Conservation (phyloP, 139 green algal genomes). For the Chlorella sp. region DNA sequence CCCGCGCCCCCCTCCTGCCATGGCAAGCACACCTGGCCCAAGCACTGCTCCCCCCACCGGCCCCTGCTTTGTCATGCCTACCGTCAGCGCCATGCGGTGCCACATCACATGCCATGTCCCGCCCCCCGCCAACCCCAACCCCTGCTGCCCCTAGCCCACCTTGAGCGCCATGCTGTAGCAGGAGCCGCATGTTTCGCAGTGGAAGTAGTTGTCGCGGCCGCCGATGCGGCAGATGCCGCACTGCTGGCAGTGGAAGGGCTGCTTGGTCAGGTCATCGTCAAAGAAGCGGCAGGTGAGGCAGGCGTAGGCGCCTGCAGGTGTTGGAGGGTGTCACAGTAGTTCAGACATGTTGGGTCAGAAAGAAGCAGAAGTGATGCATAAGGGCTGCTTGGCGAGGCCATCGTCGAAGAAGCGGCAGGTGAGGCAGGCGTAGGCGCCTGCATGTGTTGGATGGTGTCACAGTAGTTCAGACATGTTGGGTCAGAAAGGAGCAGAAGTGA, state of each 20-base stretch:
- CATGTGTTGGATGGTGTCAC: no score
- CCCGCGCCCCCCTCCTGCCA: no score
- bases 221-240: conserved; percentile 72
- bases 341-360: no score
- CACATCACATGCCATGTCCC: no score
- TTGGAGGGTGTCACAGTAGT: no score
- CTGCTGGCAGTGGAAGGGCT: conserved; percentile 91
- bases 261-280: conserved; percentile 87
- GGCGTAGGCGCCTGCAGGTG: conserved; percentile 59
- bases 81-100: no score
- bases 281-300: conserved; percentile 84
- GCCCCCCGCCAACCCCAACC: no score
- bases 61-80: no score
- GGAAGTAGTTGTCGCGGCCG: conserved; percentile 91
- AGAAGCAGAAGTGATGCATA: conserved; percentile 91
- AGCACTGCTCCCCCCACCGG: no score
- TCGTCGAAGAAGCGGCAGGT: conserved; percentile 92
- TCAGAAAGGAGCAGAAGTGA: conserved; percentile 76
- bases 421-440: conserved; percentile 68
- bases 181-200: conserved; percentile 91
- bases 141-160: neutral
- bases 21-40: no score
- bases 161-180: conserved; percentile 82
- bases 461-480: no score
- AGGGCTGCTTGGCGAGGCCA: conserved; percentile 80